Evolutionary conservation across 805 yeast species (phyloP), one percentile per base, ranked within the genome.

Genomic region (Zygotorulaspora chibaensis): DNA sequence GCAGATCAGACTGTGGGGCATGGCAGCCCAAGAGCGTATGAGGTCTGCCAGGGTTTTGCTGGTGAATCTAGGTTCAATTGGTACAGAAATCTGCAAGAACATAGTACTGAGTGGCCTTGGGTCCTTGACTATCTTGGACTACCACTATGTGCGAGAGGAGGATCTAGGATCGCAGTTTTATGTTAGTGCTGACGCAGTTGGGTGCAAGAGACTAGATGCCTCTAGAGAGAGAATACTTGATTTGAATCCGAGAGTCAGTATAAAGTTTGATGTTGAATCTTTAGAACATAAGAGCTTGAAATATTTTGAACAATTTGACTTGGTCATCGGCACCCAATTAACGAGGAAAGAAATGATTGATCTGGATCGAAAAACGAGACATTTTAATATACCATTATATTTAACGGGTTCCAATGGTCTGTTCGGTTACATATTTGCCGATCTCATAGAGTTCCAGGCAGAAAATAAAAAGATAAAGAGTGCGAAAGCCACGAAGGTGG

Each of bases 1-100:
- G 48, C 99, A 91, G 66, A 90, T 91, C 52, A 70, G 99, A 51
- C 73, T 91, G 16, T 91, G 99, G 99, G 99, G 99, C 2, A 72
- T 93, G 61, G 95, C 86, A 27, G 95, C 97, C 3, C 99, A 91
- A 63, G 74, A 79, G 34, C 63, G 77, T 36, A 78, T 91, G 71
- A 75, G 93, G 30, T 77, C 81, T 15, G 83, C 96, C 7, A 76
- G 76, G 37, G 73, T 91, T 3, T 68, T 90, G 37, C 57, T 93
- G 35, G 72, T 91, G 38, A 84, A 85, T 50, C 56, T 88, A 12
- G 84, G 90, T 9, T 87, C 87, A 1, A 73, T 87, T 8, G 95
- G 95, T 5, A 79, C 82, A 12, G 99, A 91, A 63, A 74, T 86
- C 9, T 79, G 83, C 30, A 91, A 93, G 65, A 90, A 90, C 63